Evolutionary conservation across 2,329 filamentous ascomycete genomes (phyloP), one percentile per base, ranked within the genome.

Genomic region (Beauveria brongniartii): DNA sequence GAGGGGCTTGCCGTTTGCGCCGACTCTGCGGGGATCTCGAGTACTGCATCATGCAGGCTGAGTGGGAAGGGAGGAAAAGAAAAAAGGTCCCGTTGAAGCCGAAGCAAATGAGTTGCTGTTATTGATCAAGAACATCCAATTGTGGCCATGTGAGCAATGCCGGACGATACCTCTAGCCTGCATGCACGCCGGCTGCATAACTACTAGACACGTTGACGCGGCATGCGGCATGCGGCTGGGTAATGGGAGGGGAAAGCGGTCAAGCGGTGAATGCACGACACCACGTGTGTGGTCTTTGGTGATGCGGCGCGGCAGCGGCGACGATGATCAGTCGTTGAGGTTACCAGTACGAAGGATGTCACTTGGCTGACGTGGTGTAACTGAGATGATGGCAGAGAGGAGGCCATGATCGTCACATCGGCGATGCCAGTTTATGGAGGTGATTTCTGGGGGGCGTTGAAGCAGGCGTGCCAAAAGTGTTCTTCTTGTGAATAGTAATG

Each of bases 201-300:
- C 22, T 22, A 22, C 1, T 30, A 24, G 5, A 28, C 30, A 53
- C 53, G 53, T 55, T 46, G 53, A 24, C 24, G 40, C 24, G 44
- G 53, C 40, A 44, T 55, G 40, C 24, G 44, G 53, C 40, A 44
- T 55, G 41, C 53, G 30, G 34, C 30, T 37, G 50, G 30, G 50
- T 10, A 50, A 20, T 6, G 20, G 24, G 48, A 20, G 52, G 52
- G 12, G 12, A 37, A 37, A 14, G 34, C 34, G 34, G 34, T 37
- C 34, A 55, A 41, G 53, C 53, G 41, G 53, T 46, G 53, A 46
- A 55, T 55, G 53, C 53, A 46, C 34, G 37, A 44, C 52, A 43
- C 14, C 53, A 55, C 53, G 53, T 55, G 53, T 46, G 10, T 20
- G 30, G 10, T 37, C n/a, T 47, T 24, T 6, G n/a, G 44, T 30